These are phyloP conservation scores for Themeda triandra DNA, from an alignment of 176 grass and related monocot species.

Conservation along the genomic window DNA sequence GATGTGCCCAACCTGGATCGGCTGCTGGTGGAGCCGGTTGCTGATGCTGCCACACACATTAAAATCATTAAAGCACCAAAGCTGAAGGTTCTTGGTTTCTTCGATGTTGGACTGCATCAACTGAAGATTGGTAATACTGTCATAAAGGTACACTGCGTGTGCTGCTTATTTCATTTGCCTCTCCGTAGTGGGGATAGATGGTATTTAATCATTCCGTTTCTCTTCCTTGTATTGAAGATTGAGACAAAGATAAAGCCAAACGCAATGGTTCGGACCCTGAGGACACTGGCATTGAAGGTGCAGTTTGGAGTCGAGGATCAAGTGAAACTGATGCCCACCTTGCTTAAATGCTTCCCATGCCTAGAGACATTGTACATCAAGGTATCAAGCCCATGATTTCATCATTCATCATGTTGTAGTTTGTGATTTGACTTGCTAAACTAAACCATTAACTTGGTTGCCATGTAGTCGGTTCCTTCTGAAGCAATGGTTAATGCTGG, in stretches of 20 bases:
- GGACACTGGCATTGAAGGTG: constrained; percentile 42
- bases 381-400: constrained; percentile 12
- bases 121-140: constrained; percentile 47
- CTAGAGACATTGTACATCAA: constrained; percentile 46
- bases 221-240: constrained; percentile 36
- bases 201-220: not conserved
- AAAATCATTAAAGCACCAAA: constrained; percentile 48
- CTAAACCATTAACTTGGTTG: constrained; percentile 5
- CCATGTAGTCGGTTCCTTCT: constrained; percentile 40
- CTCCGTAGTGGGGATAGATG: not conserved
- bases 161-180: not conserved
- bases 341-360: constrained; percentile 57
- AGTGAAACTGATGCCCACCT: constrained; percentile 44
- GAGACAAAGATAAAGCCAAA: constrained; percentile 39
- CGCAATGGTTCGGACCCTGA: constrained; percentile 39
- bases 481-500: constrained; percentile 8
- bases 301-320: constrained; percentile 41
- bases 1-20: constrained; percentile 34
- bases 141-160: constrained; percentile 32
- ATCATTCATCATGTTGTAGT: not conserved
- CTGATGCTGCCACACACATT: constrained; percentile 24
- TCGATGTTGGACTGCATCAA: constrained; percentile 42
- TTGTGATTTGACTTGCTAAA: not conserved
- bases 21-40: constrained; percentile 34
- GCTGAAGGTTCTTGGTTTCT: constrained; percentile 41